Evolutionary conservation across 2,329 filamentous ascomycete genomes (phyloP), one percentile per base, ranked within the genome.

Genomic region (Microdochium nivale): DNA sequence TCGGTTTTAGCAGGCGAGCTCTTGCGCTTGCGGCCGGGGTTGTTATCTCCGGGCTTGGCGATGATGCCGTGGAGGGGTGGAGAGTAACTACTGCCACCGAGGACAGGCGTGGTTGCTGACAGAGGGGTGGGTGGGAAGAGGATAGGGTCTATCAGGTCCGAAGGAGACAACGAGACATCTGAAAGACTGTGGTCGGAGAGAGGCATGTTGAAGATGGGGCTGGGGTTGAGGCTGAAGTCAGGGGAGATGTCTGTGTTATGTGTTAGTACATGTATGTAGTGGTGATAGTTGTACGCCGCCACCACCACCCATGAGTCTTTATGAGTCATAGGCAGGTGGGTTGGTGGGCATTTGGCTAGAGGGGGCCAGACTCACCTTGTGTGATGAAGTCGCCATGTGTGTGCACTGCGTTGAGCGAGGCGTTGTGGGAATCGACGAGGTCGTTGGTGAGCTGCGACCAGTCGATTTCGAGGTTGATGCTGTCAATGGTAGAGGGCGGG

Each of bases 1-100:
- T 67, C 65, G 13, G 58, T 60, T 1, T 59, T 56, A 5, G 63
- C 57, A 25, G 60, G 61, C 13, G 59, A 60, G 37, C 59, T 52
- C 25, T 57, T 60, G 49, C 51, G 40, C 19, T 44, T 30, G 27
- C 27, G 27, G 5, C 27, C 27, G 11, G 27, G 11, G 27, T 30
- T 44, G n/a, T 44, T 44, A 19, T 7, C 11, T 8, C 40, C 40
- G 53, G 49, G 33, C 23, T 11, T 50, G 27, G n/a, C 8, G 25
- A 16, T 25, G 25, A 16, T 25, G 32, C 48, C 25, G 25, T 50
- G 49, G 48, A 24, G 47, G 47, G 21, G 40, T 8, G 40, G 40
- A 23, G 40, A 44, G 40, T 44, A 44, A 19, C 23, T 44, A 19
- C 13, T 44, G n/a, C n/a, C 40, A 44, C 16, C 40, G 5, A 44